Base-by-base conservation (phyloP, 1,139 yeast species). In the Diutina ranongensis region DNA sequence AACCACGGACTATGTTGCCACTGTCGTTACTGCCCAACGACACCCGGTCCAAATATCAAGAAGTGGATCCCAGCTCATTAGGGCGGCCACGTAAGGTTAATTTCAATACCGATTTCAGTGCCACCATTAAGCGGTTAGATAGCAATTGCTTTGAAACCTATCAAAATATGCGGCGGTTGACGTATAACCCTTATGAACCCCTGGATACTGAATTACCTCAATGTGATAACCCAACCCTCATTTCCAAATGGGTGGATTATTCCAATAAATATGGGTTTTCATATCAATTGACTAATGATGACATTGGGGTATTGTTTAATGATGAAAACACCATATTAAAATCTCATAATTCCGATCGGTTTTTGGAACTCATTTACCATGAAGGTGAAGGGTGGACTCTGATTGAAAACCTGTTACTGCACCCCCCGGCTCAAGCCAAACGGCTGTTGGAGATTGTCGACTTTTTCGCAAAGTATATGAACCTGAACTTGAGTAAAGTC, bases 171-270 rank as follows among this genome's bases (percentile, higher is more conserved):
- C 61, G 68, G 50, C 61, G 68, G 50, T 61, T 71, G 48, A 15
- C 31, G 21, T 25, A 25, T 32, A 25, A 22, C 20, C 27, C 27
- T 12, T 22, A 13, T 13, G 20, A 25, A 15, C 31, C 18, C 19
- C 13, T 15, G 18, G 42, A 25, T 10, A 71, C 68, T 47, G 57
- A 59, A 48, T 63, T 69, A 47, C 74, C 74, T 41, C 58, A 64
- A 20, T 71, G 76, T 53, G 80, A 74, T 54, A 76, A 77, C 52
- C 92, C 92, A 13, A 74, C 82, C 15, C 77, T 86, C 51, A 82
- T 92, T 45, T 83, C 94, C 51, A 89, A 89, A 61, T 94, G 99
- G 99, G 98, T 94, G 28, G 98, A 94, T 62, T 92, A 92, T 61
- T 85, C 96, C 38, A 88, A 89, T 65, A 87, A 85, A 59, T 94